Base-by-base conservation (phyloP, 2,329 filamentous ascomycete genomes). In the Ophidiomyces ophidiicola region DNA sequence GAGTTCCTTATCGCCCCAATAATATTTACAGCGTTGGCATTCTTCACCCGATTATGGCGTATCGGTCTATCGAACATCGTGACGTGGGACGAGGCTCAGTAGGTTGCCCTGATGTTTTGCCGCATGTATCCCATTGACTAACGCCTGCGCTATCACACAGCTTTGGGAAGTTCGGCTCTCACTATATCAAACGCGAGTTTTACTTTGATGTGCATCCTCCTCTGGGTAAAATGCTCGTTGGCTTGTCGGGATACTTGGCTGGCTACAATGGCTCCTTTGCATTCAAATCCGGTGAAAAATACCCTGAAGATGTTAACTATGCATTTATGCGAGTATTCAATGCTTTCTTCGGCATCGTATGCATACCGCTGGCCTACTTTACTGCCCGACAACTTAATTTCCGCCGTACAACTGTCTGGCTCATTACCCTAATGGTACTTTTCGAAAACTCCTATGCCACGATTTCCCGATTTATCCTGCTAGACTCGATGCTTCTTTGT, bases 371-470 rank as follows among this genome's bases (percentile, higher is more conserved):
- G 62, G 88, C 90, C 41, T 98, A 96, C 69, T 96, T 76, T 61
- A 98, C 90, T 25, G 88, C 88, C 23, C 82, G 80, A 54, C 87
- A 94, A 63, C 69, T 98, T 53, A 82, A 86, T 57, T 80, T 96
- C 57, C 79, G 77, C 57, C 78, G 82, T 49, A 80, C 85, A 29
- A 82, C 87, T 35, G 84, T 94, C 50, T 98, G 90, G 90, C 72
- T 98, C 42, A 79, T 96, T 43, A 90, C 87, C 14, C 69, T 96
- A 52, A 94, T 94, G 84, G 87, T 98, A 31, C 76, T 98, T 29
- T 98, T 86, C 69, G 90, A 98, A 63, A 98, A 98, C 70, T 96
- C 90, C 36, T 98, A 96, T 68, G 94, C 90, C 34, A 96, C 92
- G 21, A 98, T 98, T 63, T 94, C 87, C 64, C 78, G 90, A 45